Conservation (phyloP, 2,329 filamentous ascomycete genomes). For the Teratosphaeria epicoccoides region DNA sequence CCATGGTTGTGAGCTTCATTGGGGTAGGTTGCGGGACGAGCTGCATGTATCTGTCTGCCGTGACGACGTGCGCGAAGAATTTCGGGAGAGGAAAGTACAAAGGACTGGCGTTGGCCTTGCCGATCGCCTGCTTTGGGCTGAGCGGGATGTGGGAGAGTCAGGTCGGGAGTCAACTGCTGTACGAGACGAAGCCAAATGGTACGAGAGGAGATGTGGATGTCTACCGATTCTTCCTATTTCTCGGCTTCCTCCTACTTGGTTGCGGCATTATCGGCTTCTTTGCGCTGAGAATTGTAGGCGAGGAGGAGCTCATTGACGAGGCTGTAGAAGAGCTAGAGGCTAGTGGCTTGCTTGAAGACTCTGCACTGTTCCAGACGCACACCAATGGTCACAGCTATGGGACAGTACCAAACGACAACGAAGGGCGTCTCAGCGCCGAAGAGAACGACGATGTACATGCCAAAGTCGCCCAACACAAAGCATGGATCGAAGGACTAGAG, state of each 20-base stretch:
- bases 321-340: slow-evolving; percentile 84
- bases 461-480: slow-evolving; percentile 36
- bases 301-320: slow-evolving; percentile 78
- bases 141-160: slow-evolving; percentile 96
- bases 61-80: slow-evolving; percentile 97
- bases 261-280: slow-evolving; percentile 67
- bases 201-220: slow-evolving; percentile 55
- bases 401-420: slow-evolving; percentile 39
- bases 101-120: slow-evolving; percentile 77
- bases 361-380: slow-evolving; percentile 56
- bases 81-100: slow-evolving; percentile 83
- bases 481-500: slow-evolving; percentile 42
- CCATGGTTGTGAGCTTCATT: slow-evolving; percentile 80
- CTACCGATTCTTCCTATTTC: slow-evolving; percentile 78
- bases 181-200: slow-evolving; percentile 56
- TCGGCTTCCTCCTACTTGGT: slow-evolving; percentile 58
- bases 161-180: slow-evolving; percentile 67
- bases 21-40: slow-evolving; percentile 74
- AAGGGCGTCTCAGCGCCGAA: slow-evolving; percentile 31
- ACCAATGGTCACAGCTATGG: slow-evolving; percentile 45
- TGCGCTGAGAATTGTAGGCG: slow-evolving; percentile 66
- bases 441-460: slow-evolving; percentile 36
- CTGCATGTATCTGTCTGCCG: slow-evolving; percentile 76
- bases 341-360: slow-evolving; percentile 70
- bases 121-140: slow-evolving; percentile 84